A percentile compares a stretch with the other conserved stretches of the same genome.
Evolutionary conservation across 768 basidiomycete species (phyloP).

Genomic region (Gloeopeniophorella convolvens): DNA sequence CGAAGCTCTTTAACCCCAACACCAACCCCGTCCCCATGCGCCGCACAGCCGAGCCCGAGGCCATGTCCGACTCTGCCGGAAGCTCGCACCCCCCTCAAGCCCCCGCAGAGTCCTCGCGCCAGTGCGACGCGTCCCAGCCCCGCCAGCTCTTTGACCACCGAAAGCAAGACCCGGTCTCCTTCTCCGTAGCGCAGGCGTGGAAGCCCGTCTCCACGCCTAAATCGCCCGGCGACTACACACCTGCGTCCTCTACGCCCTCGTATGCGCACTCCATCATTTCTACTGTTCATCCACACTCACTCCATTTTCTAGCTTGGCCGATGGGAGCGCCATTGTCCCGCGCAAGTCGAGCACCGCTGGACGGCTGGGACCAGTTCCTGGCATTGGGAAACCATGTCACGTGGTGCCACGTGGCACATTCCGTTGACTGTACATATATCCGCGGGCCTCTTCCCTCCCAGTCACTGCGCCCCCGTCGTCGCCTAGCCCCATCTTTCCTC

Average conservation of each 20-base stretch:
- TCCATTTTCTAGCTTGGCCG: slow-evolving; percentile 65
- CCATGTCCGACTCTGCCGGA: slow-evolving; percentile 50
- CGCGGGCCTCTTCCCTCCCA: no score
- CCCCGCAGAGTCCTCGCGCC: slow-evolving; percentile 29
- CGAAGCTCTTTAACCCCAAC: slow-evolving; percentile 66
- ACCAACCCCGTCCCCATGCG: slow-evolving; percentile 54
- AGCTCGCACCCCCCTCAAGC: slow-evolving; percentile 41
- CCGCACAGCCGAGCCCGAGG: slow-evolving; percentile 55
- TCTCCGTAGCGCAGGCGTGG: slow-evolving; percentile 49
- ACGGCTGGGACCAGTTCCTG: no score
- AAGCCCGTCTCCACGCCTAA: slow-evolving; percentile 50
- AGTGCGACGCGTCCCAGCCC: slow-evolving; percentile 29
- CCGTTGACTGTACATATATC: no score
- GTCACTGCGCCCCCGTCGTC: no score
- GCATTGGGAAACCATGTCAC: no score
- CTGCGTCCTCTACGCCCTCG: slow-evolving; percentile 67
- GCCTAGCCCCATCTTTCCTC: no score
- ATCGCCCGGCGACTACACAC: slow-evolving; percentile 60
- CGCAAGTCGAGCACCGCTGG: no score
- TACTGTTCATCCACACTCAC: slow-evolving; percentile 63
- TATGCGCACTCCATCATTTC: slow-evolving; percentile 64
- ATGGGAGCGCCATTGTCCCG: no score
- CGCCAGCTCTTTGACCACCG: slow-evolving; percentile 80
- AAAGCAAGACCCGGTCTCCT: slow-evolving; percentile 86
- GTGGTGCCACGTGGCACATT: no score